These are phyloP conservation scores for Suhomyces canberraensis DNA, from an alignment of 805 yeast genomes.

Conservation along the genomic window DNA sequence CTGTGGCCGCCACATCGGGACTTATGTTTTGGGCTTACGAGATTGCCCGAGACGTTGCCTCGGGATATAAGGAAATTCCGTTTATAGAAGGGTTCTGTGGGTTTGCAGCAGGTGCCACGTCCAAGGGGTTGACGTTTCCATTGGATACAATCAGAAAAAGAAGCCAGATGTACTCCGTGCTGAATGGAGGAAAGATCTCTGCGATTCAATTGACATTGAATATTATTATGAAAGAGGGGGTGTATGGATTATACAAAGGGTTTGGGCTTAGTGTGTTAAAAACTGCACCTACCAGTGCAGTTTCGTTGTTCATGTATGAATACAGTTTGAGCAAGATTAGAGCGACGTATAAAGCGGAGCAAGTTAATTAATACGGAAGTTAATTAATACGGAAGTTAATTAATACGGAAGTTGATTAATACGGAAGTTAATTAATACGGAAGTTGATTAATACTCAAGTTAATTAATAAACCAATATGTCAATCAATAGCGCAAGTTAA, in stretches of 20 bases:
- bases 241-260: conserved; percentile 71
- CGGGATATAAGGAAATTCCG: conserved; percentile 27
- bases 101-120: conserved; percentile 67
- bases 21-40: conserved; percentile 72
- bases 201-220: conserved; percentile 25
- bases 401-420: too few relatives aligned
- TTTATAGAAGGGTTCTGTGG: conserved; percentile 60
- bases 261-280: conserved; percentile 66
- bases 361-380: too few relatives aligned
- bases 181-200: conserved; percentile 3
- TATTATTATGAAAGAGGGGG: conserved; percentile 57
- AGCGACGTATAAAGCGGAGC: too few relatives aligned
- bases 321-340: conserved; percentile 16
- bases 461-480: too few relatives aligned
- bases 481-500: too few relatives aligned
- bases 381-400: too few relatives aligned
- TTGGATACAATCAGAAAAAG: conserved; percentile 79
- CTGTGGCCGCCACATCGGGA: conserved; percentile 71
- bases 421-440: too few relatives aligned
- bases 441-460: too few relatives aligned
- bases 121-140: conserved; percentile 80
- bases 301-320: conserved; percentile 68
- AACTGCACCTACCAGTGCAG: conserved; percentile 75
- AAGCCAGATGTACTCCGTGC: conserved; percentile 53
- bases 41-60: conserved; percentile 36